Base-by-base conservation (phyloP, 2,329 filamentous ascomycete species). In the Nemania abortiva region DNA sequence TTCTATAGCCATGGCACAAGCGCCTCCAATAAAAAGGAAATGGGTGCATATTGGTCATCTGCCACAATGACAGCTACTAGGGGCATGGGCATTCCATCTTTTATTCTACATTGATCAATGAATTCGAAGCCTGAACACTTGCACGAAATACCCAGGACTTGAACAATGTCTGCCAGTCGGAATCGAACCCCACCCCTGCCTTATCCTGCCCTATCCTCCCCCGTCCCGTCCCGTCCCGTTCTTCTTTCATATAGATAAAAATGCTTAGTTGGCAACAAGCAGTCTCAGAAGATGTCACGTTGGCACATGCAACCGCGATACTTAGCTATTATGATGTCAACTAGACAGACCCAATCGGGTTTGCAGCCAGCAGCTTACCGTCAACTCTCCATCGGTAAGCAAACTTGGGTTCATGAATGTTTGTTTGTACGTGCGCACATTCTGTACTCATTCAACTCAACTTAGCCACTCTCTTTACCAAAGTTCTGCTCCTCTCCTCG, bases 21-120 rank as follows among this genome's bases (percentile, higher is more conserved):
- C 27, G 7, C n/a, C 20, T 24, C 20, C 49, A 63, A 63, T 58
- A 45, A 63, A 63, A 42, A 31, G 15, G 13, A 49, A 63, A 57
- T 10, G 6, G 31, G 63, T 29, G 24, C 39, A 63, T 34, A 11
- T 66, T 54, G 24, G n/a, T 55, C 11, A 15, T 20, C 5, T 29
- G 7, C 20, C n/a, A 10, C 22, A 27, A 22, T 47, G 4, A 22
- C 18, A 27, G 50, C 27, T 37, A 4, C 53, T 42, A 52, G 29
- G 29, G 10, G 2, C 57, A 22, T 15, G 39, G 39, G 24, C 24
- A 27, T 27, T 5, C 24, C 2, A 27, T 15, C 11, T 42, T 15
- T 42, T 15, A 13, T 42, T 42, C 18, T 42, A 15, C 13, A 15
- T 15, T 42, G 15, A 15, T 42, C 6, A 18, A 11, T 18, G 39